Evolutionary conservation across 2,329 filamentous ascomycete species (phyloP), one percentile per base, ranked within the genome.

Genomic region (Calcarisporium arbuscula): DNA sequence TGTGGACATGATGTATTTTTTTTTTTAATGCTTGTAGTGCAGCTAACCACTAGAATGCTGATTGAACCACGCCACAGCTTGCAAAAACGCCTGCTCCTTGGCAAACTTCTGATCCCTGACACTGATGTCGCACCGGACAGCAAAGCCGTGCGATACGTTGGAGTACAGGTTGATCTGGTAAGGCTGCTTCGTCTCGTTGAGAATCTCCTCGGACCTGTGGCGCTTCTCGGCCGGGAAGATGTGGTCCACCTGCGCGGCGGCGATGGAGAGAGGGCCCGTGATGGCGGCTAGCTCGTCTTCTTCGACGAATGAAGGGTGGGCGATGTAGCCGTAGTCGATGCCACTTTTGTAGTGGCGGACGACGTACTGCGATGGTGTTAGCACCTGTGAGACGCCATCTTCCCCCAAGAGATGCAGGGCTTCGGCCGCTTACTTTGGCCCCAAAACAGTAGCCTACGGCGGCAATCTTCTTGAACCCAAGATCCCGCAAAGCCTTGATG

Each of bases 51-150:
- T n/a, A n/a, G n/a, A n/a, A n/a, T n/a, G n/a, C 12, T 79, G 67
- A 35, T 82, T 72, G 51, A 90, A 88, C 82, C 83, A 92, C 38
- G 68, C 60, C 34, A 87, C 70, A 18, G 84, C 83, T 67, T 90
- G 85, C 45, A 72, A 61, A 56, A 89, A 89, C 1, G 85, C 84
- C 54, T 79, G 72, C 62, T 90, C 82, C 68, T 89, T 89, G 20
- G 79, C 82, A 53, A 77, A 89, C 58, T 71, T 77, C 51, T 74
- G 61, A 36, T 51, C 45, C 15, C 62, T 61, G 38, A 69, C 61
- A 4, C 60, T 61, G 19, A 70, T 36, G 48, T 90, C 78, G 5
- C 67, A 74, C 22, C 84, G 71, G 7, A 86, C 80, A 12, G 77
- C 80, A 49, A 90, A 92, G 0, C 85, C 85, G 52, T 92, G 85